Evolutionary conservation across 768 basidiomycete genomes (phyloP).

Genomic region (Cystobasidium tubakii): DNA sequence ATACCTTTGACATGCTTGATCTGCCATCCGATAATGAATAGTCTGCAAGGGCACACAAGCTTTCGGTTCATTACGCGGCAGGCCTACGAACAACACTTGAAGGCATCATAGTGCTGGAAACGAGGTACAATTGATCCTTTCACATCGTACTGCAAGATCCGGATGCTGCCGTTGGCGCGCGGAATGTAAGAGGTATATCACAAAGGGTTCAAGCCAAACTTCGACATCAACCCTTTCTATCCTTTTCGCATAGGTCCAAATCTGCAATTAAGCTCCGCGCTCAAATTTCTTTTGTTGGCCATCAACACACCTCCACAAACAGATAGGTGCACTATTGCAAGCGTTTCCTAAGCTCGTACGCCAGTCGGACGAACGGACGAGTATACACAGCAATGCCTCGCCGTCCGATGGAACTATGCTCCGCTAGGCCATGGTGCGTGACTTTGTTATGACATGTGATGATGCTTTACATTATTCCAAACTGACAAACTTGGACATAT

Average conservation of each 20-base stretch:
- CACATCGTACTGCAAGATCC: too few relatives aligned
- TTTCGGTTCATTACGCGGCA: background rate
- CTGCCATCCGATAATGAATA: constrained; percentile 14
- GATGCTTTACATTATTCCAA: background rate
- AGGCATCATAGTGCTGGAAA: too few relatives aligned
- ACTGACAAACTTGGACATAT: background rate
- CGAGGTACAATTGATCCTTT: too few relatives aligned
- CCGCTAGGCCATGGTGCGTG: constrained; percentile 13
- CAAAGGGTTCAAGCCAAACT: background rate
- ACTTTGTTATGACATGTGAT: background rate
- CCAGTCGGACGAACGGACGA: background rate
- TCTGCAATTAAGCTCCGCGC: background rate
- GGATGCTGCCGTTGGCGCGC: too few relatives aligned
- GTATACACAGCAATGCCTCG: background rate
- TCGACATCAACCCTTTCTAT: background rate
- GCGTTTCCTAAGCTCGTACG: background rate
- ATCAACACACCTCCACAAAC: background rate
- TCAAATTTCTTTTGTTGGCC: background rate
- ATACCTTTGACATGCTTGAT: constrained; percentile 13
- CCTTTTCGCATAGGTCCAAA: too few relatives aligned
- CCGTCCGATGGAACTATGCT: background rate
- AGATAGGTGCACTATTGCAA: background rate
- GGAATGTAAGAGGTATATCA: background rate
- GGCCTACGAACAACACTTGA: background rate
- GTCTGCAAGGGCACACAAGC: background rate